Evolutionary conservation across 768 basidiomycete species (phyloP), one percentile per base, ranked within the genome.

Genomic region (Lactarius evosmus): DNA sequence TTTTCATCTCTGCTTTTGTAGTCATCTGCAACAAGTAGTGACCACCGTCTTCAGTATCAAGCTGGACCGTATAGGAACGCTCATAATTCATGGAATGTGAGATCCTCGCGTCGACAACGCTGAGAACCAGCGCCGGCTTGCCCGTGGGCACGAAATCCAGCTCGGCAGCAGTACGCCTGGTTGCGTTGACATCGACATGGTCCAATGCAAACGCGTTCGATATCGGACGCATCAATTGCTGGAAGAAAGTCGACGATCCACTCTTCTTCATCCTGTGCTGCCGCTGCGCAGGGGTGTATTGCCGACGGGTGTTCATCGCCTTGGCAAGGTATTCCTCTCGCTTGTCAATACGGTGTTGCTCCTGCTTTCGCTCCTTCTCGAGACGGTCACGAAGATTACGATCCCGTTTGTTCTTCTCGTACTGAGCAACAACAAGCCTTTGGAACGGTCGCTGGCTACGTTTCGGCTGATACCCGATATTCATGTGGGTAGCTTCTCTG

Each of bases 261-360:
- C 89, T 92, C 76, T 91, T 90, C 82, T 93, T 93, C 75, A 87
- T 85, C n/a, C 89, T 82, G 66, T 91, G 89, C 61, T 88, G 87
- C 74, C 91, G 90, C 70, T 84, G 83, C 32, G 75, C 77, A 4
- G 79, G 72, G 0, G 78, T 73, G 62, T 80, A 78, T 61, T 82
- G 83, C 52, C 85, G 81, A 40, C 79, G 77, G 5, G 75, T 73
- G 49, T 80, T 75, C 87, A 93, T 91, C 2, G 88, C 88, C 70
- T 82, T 84, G 71, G 83, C 88, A 41, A 93, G 77, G 58, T 88
- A 79, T 63, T 92, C 89, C 65, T 91, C 89, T 8, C 88, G 84
- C 65, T 83, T 84, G 65, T 93, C 91, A 66, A 82, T 79, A 65
- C 83, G 83, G 29, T 83, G 77, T 68, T 92, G 90, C 72, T 93